These are phyloP conservation scores for Myxozyma udenii DNA, from an alignment of 805 yeast species.

Conservation along the genomic window DNA sequence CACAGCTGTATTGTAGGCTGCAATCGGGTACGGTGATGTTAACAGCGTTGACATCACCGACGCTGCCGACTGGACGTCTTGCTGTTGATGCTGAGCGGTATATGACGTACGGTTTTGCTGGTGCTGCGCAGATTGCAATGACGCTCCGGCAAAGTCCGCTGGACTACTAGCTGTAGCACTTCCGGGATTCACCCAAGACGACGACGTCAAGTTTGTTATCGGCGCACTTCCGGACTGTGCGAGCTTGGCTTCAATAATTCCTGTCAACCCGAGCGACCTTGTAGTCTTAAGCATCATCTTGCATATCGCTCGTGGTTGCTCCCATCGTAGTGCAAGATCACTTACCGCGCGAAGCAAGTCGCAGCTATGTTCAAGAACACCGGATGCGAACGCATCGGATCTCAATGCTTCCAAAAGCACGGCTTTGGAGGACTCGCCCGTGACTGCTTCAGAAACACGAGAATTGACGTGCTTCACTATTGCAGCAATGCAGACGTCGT, in stretches of 20 bases:
- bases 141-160: too few relatives aligned
- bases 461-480: not conserved
- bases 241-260: constrained; percentile 12
- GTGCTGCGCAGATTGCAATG: too few relatives aligned
- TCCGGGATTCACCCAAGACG: too few relatives aligned
- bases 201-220: not conserved
- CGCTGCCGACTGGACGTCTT: too few relatives aligned
- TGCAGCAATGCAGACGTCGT: constrained; percentile 8
- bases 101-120: too few relatives aligned
- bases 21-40: too few relatives aligned
- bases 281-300: constrained; percentile 12
- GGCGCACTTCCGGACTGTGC: not conserved
- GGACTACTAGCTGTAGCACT: too few relatives aligned
- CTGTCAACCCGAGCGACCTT: constrained; percentile 14
- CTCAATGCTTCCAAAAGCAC: constrained; percentile 4
- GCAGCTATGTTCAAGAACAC: not conserved
- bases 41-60: too few relatives aligned
- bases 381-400: constrained; percentile 5
- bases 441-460: not conserved
- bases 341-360: constrained; percentile 12
- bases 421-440: not conserved
- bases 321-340: constrained; percentile 13
- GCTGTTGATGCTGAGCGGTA: too few relatives aligned
- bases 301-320: constrained; percentile 10
- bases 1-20: too few relatives aligned